phyloP scores from a whole-genome alignment of 2,329 filamentous ascomycete genomes.

The Leptographium radiaticola region DNA sequence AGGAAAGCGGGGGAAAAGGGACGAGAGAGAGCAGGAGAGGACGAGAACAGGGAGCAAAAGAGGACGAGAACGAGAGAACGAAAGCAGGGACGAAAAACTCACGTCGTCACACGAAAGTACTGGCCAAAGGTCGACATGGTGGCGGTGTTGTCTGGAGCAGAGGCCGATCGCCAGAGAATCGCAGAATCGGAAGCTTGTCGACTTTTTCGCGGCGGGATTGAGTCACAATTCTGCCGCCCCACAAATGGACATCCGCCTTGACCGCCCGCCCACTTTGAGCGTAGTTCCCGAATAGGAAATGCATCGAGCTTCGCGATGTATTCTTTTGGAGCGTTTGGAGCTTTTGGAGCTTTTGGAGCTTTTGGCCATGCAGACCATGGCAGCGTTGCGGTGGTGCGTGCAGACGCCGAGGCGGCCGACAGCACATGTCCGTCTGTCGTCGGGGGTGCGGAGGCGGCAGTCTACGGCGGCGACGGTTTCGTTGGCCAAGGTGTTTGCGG shows the following conservation, averaged over 20 bases:
- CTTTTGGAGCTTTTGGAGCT: not conserved
- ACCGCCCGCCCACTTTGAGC: not conserved
- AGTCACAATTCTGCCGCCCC: not conserved
- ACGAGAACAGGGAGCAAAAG: not conserved
- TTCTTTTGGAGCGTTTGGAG: not conserved
- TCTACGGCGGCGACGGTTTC: conserved; percentile 20
- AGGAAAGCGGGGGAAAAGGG: not conserved
- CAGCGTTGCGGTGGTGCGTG: not conserved
- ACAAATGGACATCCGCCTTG: not conserved
- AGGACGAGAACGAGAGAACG: not conserved
- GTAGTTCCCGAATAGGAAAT: not conserved
- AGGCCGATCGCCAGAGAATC: too few species aligned
- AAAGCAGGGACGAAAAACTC: conserved; percentile 20
- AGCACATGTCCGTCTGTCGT: too few species aligned
- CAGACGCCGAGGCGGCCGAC: too few species aligned
- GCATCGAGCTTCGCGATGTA: not conserved
- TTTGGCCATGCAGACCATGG: not conserved
- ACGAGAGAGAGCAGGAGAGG: not conserved
- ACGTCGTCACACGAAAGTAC: conserved; percentile 74
- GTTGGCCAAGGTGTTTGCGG: not conserved
- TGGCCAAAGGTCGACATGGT: conserved; percentile 81
- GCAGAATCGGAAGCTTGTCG: too few species aligned
- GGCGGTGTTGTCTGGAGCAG: not conserved
- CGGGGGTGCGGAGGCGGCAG: not conserved
- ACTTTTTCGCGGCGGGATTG: not conserved